phyloP scores from a whole-genome alignment of 2,329 filamentous ascomycete genomes.

The Dothiorella sarmentorum region DNA sequence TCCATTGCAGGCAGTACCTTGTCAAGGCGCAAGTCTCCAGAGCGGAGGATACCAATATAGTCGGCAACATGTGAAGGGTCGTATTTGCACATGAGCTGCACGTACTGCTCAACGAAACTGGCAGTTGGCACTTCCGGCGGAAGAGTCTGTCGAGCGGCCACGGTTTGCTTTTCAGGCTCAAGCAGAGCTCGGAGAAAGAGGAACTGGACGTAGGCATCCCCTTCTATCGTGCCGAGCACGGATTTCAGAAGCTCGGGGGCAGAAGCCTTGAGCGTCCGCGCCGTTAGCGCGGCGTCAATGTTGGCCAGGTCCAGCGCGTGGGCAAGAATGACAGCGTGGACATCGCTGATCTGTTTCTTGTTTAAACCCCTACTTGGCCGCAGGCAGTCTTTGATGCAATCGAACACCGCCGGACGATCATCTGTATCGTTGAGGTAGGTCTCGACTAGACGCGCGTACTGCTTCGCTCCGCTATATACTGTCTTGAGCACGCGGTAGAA shows the following conservation, averaged over 20 bases:
- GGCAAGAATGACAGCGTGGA: constrained; percentile 63
- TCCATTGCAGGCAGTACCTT: constrained; percentile 84
- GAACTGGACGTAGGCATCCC: constrained; percentile 65
- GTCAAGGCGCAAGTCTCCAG: constrained; percentile 74
- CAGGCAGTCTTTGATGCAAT: constrained; percentile 73
- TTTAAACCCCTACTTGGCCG: constrained; percentile 60
- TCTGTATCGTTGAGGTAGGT: constrained; percentile 83
- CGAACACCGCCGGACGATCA: constrained; percentile 72
- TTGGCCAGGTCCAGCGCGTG: constrained; percentile 65
- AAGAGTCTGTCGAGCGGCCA: constrained; percentile 31
- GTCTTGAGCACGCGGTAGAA: constrained; percentile 93
- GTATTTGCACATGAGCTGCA: constrained; percentile 86
- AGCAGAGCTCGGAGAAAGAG: constrained; percentile 73
- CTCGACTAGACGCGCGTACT: constrained; percentile 73
- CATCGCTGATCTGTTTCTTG: constrained; percentile 68
- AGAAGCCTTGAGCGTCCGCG: constrained; percentile 60
- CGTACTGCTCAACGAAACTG: constrained; percentile 63
- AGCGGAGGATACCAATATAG: constrained; percentile 74
- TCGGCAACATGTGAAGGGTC: constrained; percentile 78
- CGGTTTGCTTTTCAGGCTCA: constrained; percentile 54
- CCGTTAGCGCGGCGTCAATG: constrained; percentile 64
- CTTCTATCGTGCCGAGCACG: constrained; percentile 60
- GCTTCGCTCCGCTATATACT: constrained; percentile 74
- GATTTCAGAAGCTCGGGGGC: constrained; percentile 63
- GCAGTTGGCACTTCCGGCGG: constrained; percentile 21